These are phyloP conservation scores for Nemania diffusa DNA, from an alignment of 2,329 filamentous ascomycete genomes.

Conservation along the genomic window DNA sequence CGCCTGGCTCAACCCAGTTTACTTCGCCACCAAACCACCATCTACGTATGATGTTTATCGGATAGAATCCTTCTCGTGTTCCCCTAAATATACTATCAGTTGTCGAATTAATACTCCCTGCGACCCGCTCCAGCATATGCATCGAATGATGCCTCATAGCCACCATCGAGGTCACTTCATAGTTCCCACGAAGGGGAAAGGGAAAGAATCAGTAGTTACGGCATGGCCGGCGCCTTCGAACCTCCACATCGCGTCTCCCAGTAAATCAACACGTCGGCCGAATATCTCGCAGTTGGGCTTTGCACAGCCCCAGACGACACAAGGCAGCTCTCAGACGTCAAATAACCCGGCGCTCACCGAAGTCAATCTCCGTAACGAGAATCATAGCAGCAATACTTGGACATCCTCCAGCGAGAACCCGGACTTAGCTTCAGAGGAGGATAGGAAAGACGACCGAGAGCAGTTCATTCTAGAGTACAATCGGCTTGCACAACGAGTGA, in stretches of 20 bases:
- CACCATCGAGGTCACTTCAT: conserved; percentile 37
- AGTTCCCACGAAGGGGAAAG: conserved; percentile 41
- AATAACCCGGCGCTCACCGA: conserved; percentile 34
- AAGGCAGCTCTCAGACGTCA: conserved; percentile 32
- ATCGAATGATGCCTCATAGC: conserved; percentile 18
- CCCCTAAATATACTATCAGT: conserved; percentile 24
- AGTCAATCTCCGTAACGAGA: conserved; percentile 36
- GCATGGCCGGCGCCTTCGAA: conserved; percentile 35
- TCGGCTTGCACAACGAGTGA: conserved; percentile 66
- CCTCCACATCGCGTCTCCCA: conserved; percentile 17
- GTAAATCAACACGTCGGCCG: conserved; percentile 30
- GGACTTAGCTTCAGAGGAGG: conserved; percentile 59
- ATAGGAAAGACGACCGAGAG: conserved; percentile 60
- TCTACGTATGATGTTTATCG: conserved; percentile 17
- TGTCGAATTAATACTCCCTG: conserved; percentile 11
- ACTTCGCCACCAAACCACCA: background rate
- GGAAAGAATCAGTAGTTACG: conserved; percentile 39
- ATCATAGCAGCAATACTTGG: conserved; percentile 66
- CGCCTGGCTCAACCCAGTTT: background rate
- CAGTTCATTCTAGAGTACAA: conserved; percentile 69
- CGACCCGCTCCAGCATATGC: background rate
- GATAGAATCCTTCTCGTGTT: conserved; percentile 9
- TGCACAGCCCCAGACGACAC: conserved; percentile 31
- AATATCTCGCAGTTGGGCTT: conserved; percentile 38
- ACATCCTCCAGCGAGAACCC: conserved; percentile 64